A percentile compares a stretch with the other conserved stretches of the same genome.
These are phyloP conservation scores for Serpula lacrymans DNA, from an alignment of 768 basidiomycete species.

Conservation along the genomic window DNA sequence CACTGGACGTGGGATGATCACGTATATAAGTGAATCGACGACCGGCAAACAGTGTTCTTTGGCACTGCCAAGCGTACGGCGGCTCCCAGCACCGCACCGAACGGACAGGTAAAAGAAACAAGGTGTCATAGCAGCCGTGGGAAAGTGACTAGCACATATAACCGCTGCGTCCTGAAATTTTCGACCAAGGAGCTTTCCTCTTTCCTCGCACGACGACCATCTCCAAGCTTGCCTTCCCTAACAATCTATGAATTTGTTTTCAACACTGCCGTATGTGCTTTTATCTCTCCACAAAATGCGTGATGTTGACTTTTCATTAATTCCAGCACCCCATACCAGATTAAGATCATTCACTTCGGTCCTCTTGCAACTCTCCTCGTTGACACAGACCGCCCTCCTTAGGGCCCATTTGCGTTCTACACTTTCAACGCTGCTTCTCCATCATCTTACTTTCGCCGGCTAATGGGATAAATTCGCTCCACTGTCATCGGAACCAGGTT, in stretches of 20 bases:
- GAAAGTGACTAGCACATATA: conserved; percentile 7
- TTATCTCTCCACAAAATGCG: not conserved
- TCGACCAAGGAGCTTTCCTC: conserved; percentile 12
- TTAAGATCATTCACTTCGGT: conserved; percentile 55
- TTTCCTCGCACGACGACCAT: conserved; percentile 8
- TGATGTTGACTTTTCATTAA: conserved; percentile 4
- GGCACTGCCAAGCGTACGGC: too few relatives aligned
- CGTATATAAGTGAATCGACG: too few relatives aligned
- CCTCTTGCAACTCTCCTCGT: conserved; percentile 57
- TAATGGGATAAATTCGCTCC: conserved; percentile 42
- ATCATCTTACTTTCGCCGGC: conserved; percentile 9
- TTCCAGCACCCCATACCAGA: conserved; percentile 26
- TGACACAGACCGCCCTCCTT: conserved; percentile 79
- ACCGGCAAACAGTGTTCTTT: too few relatives aligned
- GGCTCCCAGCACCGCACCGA: too few relatives aligned
- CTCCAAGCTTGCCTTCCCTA: conserved; percentile 13
- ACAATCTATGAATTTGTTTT: conserved; percentile 55
- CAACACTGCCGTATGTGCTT: conserved; percentile 28
- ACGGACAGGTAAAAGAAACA: too few relatives aligned
- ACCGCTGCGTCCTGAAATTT: not conserved
- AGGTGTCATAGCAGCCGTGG: too few relatives aligned
- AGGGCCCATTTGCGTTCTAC: conserved; percentile 33
- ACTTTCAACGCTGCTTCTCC: conserved; percentile 12
- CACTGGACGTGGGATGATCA: too few relatives aligned
- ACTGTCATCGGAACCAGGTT: conserved; percentile 36